Evolutionary conservation across 371 early-diverging fungal species (phyloP).

Genomic region (Chytridium lagenaria): DNA sequence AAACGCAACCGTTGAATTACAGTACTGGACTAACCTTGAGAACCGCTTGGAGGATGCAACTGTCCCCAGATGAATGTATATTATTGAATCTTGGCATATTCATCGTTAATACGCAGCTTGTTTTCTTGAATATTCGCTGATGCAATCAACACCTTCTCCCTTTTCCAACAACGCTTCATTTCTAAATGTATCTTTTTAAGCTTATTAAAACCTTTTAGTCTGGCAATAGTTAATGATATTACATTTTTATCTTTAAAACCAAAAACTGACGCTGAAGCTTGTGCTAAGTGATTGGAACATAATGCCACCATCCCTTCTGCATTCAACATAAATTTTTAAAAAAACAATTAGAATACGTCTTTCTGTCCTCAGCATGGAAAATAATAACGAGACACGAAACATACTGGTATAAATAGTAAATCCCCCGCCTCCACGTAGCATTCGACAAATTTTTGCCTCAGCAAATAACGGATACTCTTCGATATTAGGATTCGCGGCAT

Average conservation of each 20-base stretch:
- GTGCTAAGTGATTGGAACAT: constrained; percentile 77
- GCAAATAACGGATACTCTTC: constrained; percentile 59
- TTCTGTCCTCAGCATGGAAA: too few relatives aligned
- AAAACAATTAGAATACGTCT: too few relatives aligned
- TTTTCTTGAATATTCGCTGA: not conserved
- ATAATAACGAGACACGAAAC: too few relatives aligned
- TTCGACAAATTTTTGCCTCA: constrained; percentile 68
- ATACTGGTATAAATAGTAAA: constrained; percentile 88
- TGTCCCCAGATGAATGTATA: not conserved
- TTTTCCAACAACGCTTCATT: too few relatives aligned
- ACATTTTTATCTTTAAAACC: constrained; percentile 80
- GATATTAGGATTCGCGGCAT: constrained; percentile 69
- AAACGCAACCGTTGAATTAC: constrained; percentile 65
- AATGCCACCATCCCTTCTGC: constrained; percentile 90
- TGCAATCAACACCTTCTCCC: too few relatives aligned
- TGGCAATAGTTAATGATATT: too few relatives aligned
- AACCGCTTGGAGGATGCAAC: constrained; percentile 32
- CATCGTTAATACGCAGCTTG: too few relatives aligned
- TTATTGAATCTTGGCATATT: too few relatives aligned
- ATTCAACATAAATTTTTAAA: too few relatives aligned
- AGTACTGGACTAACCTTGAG: constrained; percentile 72
- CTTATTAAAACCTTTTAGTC: not conserved
- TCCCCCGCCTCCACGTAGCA: constrained; percentile 80
- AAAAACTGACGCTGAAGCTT: constrained; percentile 87
- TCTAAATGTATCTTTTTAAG: too few relatives aligned